These are phyloP conservation scores for Flaveria ramosissima DNA, from an alignment of 129 eudicot species.

Conservation along the genomic window DNA sequence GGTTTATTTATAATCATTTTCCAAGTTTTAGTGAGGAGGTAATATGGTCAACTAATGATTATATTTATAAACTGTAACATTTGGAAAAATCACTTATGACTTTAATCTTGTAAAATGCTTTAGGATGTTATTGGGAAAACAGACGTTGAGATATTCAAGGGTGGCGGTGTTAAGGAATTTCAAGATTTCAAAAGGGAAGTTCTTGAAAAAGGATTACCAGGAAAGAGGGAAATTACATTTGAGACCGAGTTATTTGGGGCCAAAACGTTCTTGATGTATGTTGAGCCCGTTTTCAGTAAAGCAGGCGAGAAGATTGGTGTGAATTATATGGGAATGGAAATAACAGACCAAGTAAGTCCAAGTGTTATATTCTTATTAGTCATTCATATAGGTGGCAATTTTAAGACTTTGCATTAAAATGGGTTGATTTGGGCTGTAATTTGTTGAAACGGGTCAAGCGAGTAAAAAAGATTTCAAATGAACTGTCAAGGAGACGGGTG, in stretches of 20 bases:
- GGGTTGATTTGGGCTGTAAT: neutral
- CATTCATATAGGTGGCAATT: neutral
- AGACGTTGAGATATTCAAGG: constrained; percentile 79
- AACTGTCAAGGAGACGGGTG: neutral
- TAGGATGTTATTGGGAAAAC: constrained; percentile 95
- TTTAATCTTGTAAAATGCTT: neutral
- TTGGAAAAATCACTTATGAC: neutral
- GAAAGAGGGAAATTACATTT: constrained; percentile 86
- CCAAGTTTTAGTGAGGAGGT: constrained; percentile 91
- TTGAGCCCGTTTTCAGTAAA: constrained; percentile 89
- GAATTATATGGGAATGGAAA: constrained; percentile 96
- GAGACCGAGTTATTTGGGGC: constrained; percentile 84
- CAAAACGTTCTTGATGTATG: constrained; percentile 82
- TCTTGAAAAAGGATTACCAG: constrained; percentile 73
- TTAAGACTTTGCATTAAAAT: neutral
- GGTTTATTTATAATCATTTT: constrained; percentile 85
- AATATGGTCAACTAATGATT: constrained; percentile 22
- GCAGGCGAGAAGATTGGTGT: constrained; percentile 84
- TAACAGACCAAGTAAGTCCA: constrained; percentile 81
- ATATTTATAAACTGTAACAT: neutral
- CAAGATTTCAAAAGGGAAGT: constrained; percentile 95
- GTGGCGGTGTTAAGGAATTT: constrained; percentile 92
- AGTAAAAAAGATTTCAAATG: neutral
- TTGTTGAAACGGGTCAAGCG: neutral
- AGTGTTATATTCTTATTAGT: neutral